phyloP scores from a whole-genome alignment of 768 basidiomycete genomes.

The Boletus insuetus region DNA sequence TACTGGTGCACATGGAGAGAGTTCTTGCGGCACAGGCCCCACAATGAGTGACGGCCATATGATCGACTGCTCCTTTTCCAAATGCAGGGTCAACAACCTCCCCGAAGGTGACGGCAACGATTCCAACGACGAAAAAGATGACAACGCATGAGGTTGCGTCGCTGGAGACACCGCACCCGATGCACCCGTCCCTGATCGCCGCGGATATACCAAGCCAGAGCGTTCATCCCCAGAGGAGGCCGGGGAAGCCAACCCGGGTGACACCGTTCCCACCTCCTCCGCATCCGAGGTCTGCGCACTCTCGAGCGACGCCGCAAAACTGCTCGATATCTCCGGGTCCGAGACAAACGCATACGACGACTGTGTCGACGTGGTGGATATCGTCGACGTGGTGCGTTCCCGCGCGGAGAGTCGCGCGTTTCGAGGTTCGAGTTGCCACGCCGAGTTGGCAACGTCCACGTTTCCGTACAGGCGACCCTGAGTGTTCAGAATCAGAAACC shows the following conservation, averaged over 20 bases:
- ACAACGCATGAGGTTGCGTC: conserved; percentile 50
- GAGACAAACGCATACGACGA: conserved; percentile 82
- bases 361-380: conserved; percentile 72
- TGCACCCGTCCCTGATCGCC: conserved; percentile 26
- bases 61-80: conserved; percentile 75
- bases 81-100: conserved; percentile 71
- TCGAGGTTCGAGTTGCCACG: conserved; percentile 81
- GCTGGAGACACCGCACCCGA: conserved; percentile 61
- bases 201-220: conserved; percentile 15
- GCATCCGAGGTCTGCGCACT: conserved; percentile 69
- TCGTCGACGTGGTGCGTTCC: conserved; percentile 72
- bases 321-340: conserved; percentile 83
- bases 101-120: conserved; percentile 61
- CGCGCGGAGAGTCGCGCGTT: conserved; percentile 48
- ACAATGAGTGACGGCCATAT: conserved; percentile 84
- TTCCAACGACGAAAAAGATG: conserved; percentile 79
- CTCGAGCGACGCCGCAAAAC: conserved; percentile 79
- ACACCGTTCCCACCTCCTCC: conserved; percentile 55
- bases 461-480: conserved; percentile 74
- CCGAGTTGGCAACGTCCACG: conserved; percentile 62
- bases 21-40: conserved; percentile 62
- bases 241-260: conserved; percentile 63
- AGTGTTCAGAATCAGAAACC: neutral
- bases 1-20: conserved; percentile 51
- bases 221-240: conserved; percentile 57